Evolutionary conservation across 1,284 basidiomycete genomes (phyloP).

Genomic region (Coriolopsis trogii): DNA sequence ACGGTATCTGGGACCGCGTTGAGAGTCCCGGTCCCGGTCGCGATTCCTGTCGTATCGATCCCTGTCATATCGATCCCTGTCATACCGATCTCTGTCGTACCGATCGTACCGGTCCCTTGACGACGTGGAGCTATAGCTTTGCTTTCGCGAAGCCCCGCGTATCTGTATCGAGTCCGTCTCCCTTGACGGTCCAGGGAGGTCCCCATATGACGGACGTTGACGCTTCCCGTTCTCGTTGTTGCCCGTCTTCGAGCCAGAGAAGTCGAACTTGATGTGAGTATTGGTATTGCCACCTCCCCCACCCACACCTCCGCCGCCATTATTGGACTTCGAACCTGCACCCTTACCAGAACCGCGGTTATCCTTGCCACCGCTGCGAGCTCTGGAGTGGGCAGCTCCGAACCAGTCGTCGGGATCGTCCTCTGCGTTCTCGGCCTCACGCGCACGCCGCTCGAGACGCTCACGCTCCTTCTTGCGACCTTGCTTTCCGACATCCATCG

Average conservation of each 20-base stretch:
- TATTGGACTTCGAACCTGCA: slow-evolving; percentile 4
- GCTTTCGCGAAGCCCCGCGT: slow-evolving; percentile 28
- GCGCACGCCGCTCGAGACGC: slow-evolving; percentile 52
- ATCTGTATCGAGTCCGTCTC: slow-evolving; percentile 36
- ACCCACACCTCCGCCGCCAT: no score
- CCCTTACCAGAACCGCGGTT: slow-evolving; percentile 8
- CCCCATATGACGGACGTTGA: slow-evolving; percentile 23
- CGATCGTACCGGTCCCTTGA: slow-evolving; percentile 10
- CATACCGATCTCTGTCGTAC: slow-evolving; percentile 25
- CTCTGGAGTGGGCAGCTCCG: slow-evolving; percentile 22
- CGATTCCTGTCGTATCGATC: slow-evolving; percentile 18
- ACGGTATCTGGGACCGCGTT: slow-evolving; percentile 31
- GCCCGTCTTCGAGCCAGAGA: slow-evolving; percentile 24
- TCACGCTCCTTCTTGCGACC: slow-evolving; percentile 62
- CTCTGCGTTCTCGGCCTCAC: slow-evolving; percentile 47
- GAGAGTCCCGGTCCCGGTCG: slow-evolving; percentile 12
- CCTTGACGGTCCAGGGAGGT: slow-evolving; percentile 29
- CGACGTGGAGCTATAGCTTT: slow-evolving; percentile 23
- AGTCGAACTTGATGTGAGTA: slow-evolving; percentile 43
- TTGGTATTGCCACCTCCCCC: slow-evolving; percentile 13
- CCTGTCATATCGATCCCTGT: slow-evolving; percentile 13
- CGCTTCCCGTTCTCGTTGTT: slow-evolving; percentile 21
- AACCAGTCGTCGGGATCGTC: slow-evolving; percentile 71
- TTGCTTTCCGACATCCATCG: slow-evolving; percentile 65
- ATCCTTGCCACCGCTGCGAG: slow-evolving; percentile 9